These are phyloP conservation scores for Toxoplasma gondii DNA, from an alignment of 169 alveolate genomes.

Conservation along the genomic window DNA sequence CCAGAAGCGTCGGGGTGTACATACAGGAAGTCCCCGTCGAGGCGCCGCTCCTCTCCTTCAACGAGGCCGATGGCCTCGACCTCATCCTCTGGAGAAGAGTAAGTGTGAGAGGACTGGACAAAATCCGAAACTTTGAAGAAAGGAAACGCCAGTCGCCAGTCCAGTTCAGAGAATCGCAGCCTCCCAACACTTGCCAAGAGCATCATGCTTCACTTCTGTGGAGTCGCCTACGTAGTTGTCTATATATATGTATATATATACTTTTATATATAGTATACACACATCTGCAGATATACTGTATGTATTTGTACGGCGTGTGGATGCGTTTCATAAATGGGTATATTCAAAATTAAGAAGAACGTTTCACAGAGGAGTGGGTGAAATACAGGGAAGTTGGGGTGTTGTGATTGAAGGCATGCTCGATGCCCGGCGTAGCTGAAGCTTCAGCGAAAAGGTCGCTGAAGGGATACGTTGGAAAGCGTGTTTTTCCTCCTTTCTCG, in stretches of 20 bases:
- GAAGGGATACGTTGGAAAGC: no score
- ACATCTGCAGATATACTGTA: background rate
- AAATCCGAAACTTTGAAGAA: no score
- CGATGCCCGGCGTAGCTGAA: no score
- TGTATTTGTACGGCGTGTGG: no score
- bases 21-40: constrained; percentile 5
- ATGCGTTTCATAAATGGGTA: no score
- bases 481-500: no score
- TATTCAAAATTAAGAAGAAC: no score
- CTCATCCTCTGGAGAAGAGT: constrained; percentile 18
- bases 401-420: no score
- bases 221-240: background rate
- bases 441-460: no score
- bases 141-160: background rate
- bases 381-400: no score
- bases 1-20: background rate
- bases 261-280: background rate
- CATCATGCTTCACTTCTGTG: background rate
- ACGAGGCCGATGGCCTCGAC: background rate
- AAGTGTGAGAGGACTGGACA: background rate
- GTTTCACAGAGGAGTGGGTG: no score
- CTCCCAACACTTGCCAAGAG: background rate
- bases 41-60: constrained; percentile 11
- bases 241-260: background rate
- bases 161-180: background rate